Base-by-base conservation (phyloP, 1,284 basidiomycete species). In the Ganoderma boninense region DNA sequence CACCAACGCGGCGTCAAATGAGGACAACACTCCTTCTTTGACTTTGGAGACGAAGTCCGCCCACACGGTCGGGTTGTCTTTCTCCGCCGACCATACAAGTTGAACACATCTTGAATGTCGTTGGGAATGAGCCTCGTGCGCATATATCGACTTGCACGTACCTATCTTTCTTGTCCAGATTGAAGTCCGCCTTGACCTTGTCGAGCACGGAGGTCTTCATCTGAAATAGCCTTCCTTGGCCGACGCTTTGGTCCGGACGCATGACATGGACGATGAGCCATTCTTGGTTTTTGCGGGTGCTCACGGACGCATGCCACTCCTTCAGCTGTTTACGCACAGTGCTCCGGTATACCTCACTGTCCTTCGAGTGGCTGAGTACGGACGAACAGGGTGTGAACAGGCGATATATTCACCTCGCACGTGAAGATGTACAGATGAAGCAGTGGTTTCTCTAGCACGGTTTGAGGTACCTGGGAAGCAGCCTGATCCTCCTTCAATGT, bases 131-230 rank as follows among this genome's bases (percentile, higher is more conserved):
- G 66, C 60, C 42, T 26, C 0, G 64, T 52, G 13, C 46, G 8
- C 40, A 65, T 40, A 35, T 16, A 35, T 3, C 10, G 35, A 20
- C 7, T n/a, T 23, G 23, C 1, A 80, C 84, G 72, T 73, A 96
- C 95, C 96, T 88, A 78, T 98, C 97, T 67, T 92, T 89, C 80
- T 96, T 97, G 74, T 94, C 94, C 0, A 87, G 79, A 77, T 98
- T 99, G 80, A 99, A 99, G 82, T 99, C 98, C 3, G 95, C 90
- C 79, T 89, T 93, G 64, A 99, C 87, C 82, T 97, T 97, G 81
- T 98, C 97, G 68, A 98, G 81, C 11, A 99, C 92, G 20, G 90
- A 92, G 61, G 93, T 88, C 82, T 92, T 96, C 77, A 95, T 88
- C 77, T 92, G 90, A 79, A 96, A 96, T 78, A 96, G 88, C 70